Evolutionary conservation across 768 basidiomycete species (phyloP), one percentile per base, ranked within the genome.

Genomic region (Favolaschia claudopus): DNA sequence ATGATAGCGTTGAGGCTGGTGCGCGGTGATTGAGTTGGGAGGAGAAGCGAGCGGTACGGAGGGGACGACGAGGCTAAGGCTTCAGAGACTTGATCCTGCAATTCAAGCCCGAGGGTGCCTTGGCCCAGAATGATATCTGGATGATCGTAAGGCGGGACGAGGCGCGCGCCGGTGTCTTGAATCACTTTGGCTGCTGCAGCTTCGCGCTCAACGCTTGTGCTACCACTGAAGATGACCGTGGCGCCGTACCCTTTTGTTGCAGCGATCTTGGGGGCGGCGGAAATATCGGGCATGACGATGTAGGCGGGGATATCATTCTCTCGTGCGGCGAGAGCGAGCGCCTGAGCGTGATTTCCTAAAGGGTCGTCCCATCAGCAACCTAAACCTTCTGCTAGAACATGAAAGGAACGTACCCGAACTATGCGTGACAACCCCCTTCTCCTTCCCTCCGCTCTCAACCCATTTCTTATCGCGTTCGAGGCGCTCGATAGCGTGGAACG

Each of bases 341-440:
- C 61, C 44, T 62, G 61, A 4, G 61, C 61, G 39, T 62, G 61
- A 43, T 62, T 62, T n/a, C 54, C 54, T 55, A n/a, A n/a, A n/a
- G n/a, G n/a, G n/a, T n/a, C 22, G n/a, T 39, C 9, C 19, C 10
- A 39, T 9, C 19, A 22, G 10, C 38, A 17, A 31, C 13, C 3
- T 9, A 45, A 28, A 31, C 34, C 39, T 20, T 20, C 32, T 27
- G 45, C 1, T 34, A 22, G 24, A 22, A 27, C 38, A 37, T 34
- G 29, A 32, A 28, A 33, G 25, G 33, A 22, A 55, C 44, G 31
- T 15, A 20, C 61, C 61, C 15, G 49, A 53, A 33, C 61, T 62
- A 52, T 62, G 61, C 27, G 61, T 62, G 28, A 62, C 56, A 15
- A 62, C 29, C 20, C 61, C 61, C 22, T 51, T 43, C 42, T 46